Evolutionary conservation across 768 basidiomycete genomes (phyloP), one percentile per base, ranked within the genome.

Genomic region (Cyathus striatus): DNA sequence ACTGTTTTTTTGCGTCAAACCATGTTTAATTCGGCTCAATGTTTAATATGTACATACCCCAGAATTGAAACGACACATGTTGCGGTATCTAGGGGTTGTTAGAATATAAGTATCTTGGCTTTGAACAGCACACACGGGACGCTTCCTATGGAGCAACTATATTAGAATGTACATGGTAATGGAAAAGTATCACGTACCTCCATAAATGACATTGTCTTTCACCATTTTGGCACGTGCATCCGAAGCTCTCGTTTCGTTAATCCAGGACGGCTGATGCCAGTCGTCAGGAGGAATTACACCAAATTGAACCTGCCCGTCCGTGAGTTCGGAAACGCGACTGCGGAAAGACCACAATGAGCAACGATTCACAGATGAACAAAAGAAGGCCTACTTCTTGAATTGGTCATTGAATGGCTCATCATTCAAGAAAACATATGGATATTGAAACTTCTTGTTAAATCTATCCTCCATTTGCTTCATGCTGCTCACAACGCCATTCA

Each of bases 1-100:
- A 90, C 83, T 90, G 46, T n/a, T n/a, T n/a, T n/a, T n/a, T n/a
- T n/a, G n/a, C n/a, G n/a, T n/a, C n/a, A n/a, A n/a, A n/a, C n/a
- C n/a, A n/a, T n/a, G n/a, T n/a, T n/a, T n/a, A n/a, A n/a, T n/a
- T n/a, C n/a, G n/a, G n/a, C n/a, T n/a, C n/a, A n/a, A n/a, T n/a
- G n/a, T n/a, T n/a, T n/a, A n/a, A n/a, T 23, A 26, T 7, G 9
- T n/a, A 69, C 81, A 53, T 65, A 93, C 90, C 24, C 91, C 93
- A 41, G 90, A 92, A 65, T 96, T 93, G 68, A 81, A 98, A 14
- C 95, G 81, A 62, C 95, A 97, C 95, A 98, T 98, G 53, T 96
- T 94, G 43, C 95, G 86, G 55, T 97, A 95, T 24, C 72, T 74
- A 45, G 37, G 38, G 34, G 38, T 17, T n/a, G n/a, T n/a, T n/a